Conservation (phyloP, 192 early-diverging fungal species). For the Coemansia sp. region DNA sequence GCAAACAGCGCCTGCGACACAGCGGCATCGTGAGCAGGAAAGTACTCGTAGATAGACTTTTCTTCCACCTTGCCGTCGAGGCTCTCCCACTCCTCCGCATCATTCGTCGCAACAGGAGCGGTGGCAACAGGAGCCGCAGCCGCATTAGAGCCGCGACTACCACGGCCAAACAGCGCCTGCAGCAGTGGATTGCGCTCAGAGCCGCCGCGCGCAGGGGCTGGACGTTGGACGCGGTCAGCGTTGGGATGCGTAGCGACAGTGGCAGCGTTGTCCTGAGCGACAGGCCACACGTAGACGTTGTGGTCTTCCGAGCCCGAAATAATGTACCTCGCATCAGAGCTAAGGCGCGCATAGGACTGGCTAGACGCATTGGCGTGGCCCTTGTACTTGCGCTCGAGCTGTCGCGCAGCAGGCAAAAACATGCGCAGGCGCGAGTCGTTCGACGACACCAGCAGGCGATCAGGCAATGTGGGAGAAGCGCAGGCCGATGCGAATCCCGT, state of each 20-base stretch:
- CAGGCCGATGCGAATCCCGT: constrained; percentile 68
- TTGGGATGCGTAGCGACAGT: constrained; percentile 49
- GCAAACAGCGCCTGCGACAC: constrained; percentile 69
- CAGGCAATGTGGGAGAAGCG: constrained; percentile 42
- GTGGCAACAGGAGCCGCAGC: not conserved
- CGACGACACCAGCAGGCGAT: constrained; percentile 58
- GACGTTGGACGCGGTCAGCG: constrained; percentile 38
- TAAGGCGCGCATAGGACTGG: constrained; percentile 78
- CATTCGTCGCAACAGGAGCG: constrained; percentile 17
- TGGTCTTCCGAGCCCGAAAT: constrained; percentile 83
- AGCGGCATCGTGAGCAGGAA: constrained; percentile 59
- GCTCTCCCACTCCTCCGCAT: constrained; percentile 54
- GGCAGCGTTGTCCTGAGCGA: constrained; percentile 56
- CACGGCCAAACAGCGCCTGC: constrained; percentile 29
- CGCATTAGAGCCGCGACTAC: not conserved
- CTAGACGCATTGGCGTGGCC: constrained; percentile 73
- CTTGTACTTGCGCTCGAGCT: constrained; percentile 78
- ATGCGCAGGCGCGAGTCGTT: constrained; percentile 85
- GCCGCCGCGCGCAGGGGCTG: constrained; percentile 6
- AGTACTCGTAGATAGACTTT: constrained; percentile 59
- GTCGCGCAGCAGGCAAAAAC: constrained; percentile 75
- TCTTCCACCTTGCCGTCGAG: constrained; percentile 54
- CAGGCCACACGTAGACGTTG: constrained; percentile 72
- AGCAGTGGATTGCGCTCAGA: constrained; percentile 25
- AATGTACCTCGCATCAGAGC: constrained; percentile 77